Evolutionary conservation across 495 filamentous ascomycete species (phyloP), one percentile per base, ranked within the genome.

Genomic region (Aspergillus taichungensis): DNA sequence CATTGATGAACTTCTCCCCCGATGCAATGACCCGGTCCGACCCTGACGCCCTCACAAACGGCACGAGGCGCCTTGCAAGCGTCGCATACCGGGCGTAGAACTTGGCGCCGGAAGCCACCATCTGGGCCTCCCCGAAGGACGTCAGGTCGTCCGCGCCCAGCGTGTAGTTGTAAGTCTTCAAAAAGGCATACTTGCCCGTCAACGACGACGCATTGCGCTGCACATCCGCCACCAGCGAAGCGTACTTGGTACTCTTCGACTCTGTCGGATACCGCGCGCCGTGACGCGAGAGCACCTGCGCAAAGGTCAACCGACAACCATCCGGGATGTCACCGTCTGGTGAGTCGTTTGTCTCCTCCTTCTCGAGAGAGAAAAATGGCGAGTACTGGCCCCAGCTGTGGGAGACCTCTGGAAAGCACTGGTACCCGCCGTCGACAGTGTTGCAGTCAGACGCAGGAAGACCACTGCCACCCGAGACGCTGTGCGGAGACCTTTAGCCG

Each of bases 311-410:
- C 37, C 75, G 60, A 67, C 88, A 95, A 24, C 66, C 64, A 3
- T 66, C 32, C 1, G 87, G 87, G 5, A 84, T 53, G 0, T 66
- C 18, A 1, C 18, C 18, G 18, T 24, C 59, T 1, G 70, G 47
- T 4, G 76, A 67, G 34, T 87, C 72, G 6, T 76, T 59, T 0
- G 85, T 84, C 18, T 79, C 74, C 2, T 56, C 46, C 18, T 24
- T 24, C 2, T 52, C 50, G 3, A 89, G 78, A 0, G 77, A 72
- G 67, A 84, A 94, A 61, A 77, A 89, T 10, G 88, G 87, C 13
- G 86, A 86, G 62, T 95, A 92, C 55, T 88, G 85, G 42, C 88
- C 88, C 88, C 87, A 94, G 46, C 63, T 75, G 47, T 84, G 87
- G 4, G 85, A 77, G 35, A 83, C 68, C 11, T 71, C 43, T 8